Evolutionary conservation across 2,329 filamentous ascomycete genomes (phyloP).

Genomic region (Fusarium mundagurra): DNA sequence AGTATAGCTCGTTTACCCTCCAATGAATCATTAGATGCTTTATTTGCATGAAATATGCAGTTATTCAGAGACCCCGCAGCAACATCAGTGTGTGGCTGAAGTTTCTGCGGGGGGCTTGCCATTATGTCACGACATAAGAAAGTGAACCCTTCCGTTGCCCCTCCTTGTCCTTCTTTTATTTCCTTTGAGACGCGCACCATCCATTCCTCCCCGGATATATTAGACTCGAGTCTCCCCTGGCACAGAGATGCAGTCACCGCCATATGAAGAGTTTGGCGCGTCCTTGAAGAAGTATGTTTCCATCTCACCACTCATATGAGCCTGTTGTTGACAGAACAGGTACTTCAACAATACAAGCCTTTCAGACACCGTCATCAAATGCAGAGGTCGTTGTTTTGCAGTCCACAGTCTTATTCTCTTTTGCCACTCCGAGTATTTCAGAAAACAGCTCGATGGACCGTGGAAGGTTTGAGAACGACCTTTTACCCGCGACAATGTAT

Average conservation of each 20-base stretch:
- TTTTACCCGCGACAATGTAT: no score
- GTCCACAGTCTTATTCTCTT: background rate
- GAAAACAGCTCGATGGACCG: background rate
- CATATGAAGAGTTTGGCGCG: background rate
- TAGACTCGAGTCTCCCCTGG: rapidly evolving
- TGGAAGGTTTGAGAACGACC: background rate
- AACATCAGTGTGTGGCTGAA: background rate
- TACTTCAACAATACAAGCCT: background rate
- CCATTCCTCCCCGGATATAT: background rate
- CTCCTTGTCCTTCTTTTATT: rapidly evolving
- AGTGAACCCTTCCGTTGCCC: rapidly evolving
- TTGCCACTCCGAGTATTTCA: background rate
- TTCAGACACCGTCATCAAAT: background rate
- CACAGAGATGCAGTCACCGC: background rate
- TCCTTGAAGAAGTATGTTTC: background rate
- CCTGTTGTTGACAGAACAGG: background rate
- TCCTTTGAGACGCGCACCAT: background rate
- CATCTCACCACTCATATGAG: background rate
- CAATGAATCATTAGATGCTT: background rate
- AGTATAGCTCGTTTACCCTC: rapidly evolving
- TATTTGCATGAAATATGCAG: background rate
- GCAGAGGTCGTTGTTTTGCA: background rate
- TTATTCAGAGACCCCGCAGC: background rate
- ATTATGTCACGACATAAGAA: background rate
- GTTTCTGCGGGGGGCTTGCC: background rate